phyloP scores from a whole-genome alignment of 225 moss, liverwort and hornwort species.

The Marchantia paleacea region DNA sequence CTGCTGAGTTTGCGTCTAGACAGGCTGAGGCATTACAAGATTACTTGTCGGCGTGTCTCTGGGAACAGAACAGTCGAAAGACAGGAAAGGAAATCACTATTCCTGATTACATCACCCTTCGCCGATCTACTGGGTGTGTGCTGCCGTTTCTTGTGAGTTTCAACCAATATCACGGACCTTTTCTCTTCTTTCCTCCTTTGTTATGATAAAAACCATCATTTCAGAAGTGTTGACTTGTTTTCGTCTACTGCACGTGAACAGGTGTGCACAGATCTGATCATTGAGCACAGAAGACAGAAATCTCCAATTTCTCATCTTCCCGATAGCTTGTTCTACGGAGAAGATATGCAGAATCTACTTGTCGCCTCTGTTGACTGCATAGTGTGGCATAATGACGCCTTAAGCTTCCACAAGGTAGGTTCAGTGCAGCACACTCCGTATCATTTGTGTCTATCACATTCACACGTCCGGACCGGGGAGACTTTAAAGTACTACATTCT shows the following conservation, averaged over 20 bases:
- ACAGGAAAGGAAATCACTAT: neutral
- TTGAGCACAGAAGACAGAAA: neutral
- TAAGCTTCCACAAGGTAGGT: neutral
- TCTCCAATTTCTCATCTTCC: neutral
- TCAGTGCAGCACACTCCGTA: neutral
- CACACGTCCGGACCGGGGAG: neutral
- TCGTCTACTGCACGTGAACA: neutral
- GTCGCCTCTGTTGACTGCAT: neutral
- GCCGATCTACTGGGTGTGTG: neutral
- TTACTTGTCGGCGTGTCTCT: neutral
- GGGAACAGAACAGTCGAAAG: neutral
- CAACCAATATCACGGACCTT: neutral
- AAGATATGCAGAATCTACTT: slow-evolving; percentile 4
- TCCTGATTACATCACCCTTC: neutral
- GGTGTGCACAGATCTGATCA: neutral
- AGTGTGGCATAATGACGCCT: neutral
- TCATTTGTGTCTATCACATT: neutral
- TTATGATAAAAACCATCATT: neutral
- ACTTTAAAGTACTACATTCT: neutral
- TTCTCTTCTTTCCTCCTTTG: neutral
- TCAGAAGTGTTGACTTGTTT: neutral
- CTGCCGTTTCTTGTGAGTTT: neutral
- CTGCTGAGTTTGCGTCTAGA: neutral
- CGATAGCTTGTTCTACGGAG: neutral
- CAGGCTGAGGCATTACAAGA: neutral